These are phyloP conservation scores for Neurospora sp. DNA, from an alignment of 495 filamentous ascomycete species.

Conservation along the genomic window DNA sequence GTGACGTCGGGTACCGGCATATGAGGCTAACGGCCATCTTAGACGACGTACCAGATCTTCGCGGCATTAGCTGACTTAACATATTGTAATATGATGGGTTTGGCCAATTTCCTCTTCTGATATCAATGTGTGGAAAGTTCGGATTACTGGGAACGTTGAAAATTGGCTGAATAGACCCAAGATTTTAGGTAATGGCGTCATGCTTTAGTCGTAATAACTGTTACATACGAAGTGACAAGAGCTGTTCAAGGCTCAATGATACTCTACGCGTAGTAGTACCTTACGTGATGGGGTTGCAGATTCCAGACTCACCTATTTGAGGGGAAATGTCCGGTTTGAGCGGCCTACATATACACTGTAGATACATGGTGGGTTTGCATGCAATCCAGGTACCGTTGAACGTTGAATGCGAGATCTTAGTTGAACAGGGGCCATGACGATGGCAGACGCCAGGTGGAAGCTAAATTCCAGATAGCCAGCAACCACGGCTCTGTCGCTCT, in stretches of 20 bases:
- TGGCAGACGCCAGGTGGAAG: background rate
- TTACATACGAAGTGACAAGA: background rate
- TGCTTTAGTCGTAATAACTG: background rate
- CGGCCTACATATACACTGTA: background rate
- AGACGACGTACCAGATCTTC: slow-evolving; percentile 2
- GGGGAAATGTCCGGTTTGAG: background rate
- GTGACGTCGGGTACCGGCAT: slow-evolving; percentile 8
- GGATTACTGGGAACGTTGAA: background rate
- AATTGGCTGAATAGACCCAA: background rate
- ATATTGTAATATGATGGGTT: background rate
- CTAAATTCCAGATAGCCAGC: background rate
- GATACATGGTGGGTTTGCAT: background rate
- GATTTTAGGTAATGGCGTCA: background rate
- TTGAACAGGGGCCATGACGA: background rate
- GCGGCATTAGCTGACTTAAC: background rate
- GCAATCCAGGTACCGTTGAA: background rate
- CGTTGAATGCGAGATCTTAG: background rate
- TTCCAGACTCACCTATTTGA: background rate
- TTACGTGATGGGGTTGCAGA: background rate
- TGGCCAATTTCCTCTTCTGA: background rate
- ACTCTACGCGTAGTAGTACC: background rate
- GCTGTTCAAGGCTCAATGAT: background rate
- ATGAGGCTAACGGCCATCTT: slow-evolving; percentile 8
- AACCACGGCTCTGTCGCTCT: background rate
- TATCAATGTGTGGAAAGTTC: background rate